Evolutionary conservation across 2,329 filamentous ascomycete genomes (phyloP).

Genomic region (Venturia asperata): DNA sequence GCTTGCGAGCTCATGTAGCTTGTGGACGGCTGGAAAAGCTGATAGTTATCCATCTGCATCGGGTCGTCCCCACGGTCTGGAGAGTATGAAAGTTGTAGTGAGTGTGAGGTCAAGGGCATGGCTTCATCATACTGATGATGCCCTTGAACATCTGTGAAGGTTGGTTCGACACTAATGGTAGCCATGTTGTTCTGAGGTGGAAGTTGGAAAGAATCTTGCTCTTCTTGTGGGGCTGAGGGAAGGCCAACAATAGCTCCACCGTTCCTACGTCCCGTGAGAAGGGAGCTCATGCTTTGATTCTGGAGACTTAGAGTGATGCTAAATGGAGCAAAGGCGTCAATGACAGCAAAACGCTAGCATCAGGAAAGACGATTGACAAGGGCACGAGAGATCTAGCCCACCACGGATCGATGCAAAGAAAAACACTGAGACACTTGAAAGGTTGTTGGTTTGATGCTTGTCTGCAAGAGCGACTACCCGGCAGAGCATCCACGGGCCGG

Average conservation of each 20-base stretch:
- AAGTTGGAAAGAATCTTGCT: conserved; percentile 5
- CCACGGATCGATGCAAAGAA: neutral
- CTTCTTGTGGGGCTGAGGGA: conserved; percentile 10
- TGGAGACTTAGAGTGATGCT: neutral
- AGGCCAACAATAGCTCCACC: conserved; percentile 5
- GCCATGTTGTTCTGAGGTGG: neutral
- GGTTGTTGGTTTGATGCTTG: conserved; percentile 14
- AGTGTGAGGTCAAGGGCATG: neutral
- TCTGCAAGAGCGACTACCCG: neutral
- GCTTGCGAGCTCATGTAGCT: neutral
- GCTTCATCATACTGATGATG: neutral
- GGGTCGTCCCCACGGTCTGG: neutral
- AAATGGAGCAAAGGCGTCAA: conserved; percentile 2
- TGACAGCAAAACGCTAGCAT: conserved; percentile 8
- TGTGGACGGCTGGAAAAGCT: conserved; percentile 4
- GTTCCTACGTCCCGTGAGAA: neutral
- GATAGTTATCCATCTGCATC: conserved; percentile 8
- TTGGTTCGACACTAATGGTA: conserved; percentile 1
- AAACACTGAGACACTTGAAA: conserved; percentile 17
- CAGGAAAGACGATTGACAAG: neutral
- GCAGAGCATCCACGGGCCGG: conserved; percentile 3
- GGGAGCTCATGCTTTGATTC: neutral
- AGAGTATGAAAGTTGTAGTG: neutral
- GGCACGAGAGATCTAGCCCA: neutral
- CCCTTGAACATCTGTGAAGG: neutral